Evolutionary conservation across 2,329 filamentous ascomycete genomes (phyloP).

Genomic region (Trichophyton simii): DNA sequence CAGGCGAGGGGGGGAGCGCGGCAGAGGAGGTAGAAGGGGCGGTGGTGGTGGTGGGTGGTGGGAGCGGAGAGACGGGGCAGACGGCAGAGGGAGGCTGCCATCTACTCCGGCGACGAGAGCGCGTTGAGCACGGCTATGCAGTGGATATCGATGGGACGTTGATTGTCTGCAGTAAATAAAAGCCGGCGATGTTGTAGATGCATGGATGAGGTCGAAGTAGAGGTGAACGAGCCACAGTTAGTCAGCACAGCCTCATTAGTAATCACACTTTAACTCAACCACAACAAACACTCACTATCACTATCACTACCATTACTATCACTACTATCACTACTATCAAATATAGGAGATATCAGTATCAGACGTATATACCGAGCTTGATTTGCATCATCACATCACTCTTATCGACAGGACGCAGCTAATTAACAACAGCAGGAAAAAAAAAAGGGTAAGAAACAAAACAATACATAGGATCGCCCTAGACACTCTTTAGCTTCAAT

Average conservation of each 20-base stretch:
- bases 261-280: neutral
- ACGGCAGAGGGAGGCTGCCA: neutral
- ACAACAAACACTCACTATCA: neutral
- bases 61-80: neutral
- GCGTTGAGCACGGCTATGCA: neutral
- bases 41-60: neutral
- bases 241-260: neutral
- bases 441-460: neutral
- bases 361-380: neutral
- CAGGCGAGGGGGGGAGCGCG: neutral
- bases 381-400: neutral
- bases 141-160: neutral
- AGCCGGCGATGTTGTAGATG: neutral
- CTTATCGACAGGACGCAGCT: neutral
- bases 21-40: neutral
- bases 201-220: neutral
- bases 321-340: neutral
- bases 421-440: neutral
- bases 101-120: neutral
- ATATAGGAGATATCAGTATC: neutral
- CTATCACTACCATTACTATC: neutral
- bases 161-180: too few relatives aligned
- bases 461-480: neutral
- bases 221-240: neutral
- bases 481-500: slow-evolving; percentile 2